Conservation (phyloP, 2,329 filamentous ascomycete species). For the Calonectria montana region DNA sequence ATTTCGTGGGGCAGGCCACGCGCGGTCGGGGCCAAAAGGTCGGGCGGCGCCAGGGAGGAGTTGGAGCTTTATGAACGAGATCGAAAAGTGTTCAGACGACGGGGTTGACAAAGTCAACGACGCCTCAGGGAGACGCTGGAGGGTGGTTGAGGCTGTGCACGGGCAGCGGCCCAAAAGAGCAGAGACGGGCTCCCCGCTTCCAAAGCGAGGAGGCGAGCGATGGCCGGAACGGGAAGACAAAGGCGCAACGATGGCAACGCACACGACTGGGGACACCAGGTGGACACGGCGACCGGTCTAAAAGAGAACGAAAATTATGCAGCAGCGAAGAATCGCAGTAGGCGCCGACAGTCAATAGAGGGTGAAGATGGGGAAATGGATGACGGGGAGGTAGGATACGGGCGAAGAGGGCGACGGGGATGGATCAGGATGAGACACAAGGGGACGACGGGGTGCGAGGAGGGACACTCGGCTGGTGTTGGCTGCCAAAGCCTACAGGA, state of each 20-base stretch:
- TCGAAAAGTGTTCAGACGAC: conserved; percentile 30
- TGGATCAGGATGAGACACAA: conserved; percentile 13
- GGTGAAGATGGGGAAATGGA: conserved; percentile 14
- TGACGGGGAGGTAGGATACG: conserved; percentile 16
- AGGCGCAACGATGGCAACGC: conserved; percentile 20
- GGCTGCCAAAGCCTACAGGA: background rate
- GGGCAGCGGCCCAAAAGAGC: conserved; percentile 41
- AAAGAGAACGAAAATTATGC: conserved; percentile 4
- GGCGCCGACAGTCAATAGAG: conserved; percentile 1
- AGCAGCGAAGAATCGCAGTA: conserved; percentile 1
- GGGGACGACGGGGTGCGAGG: conserved; percentile 8
- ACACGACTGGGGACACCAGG: conserved; percentile 17
- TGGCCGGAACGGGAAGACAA: conserved; percentile 42
- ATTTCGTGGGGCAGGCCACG: conserved; percentile 30
- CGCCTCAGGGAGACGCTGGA: conserved; percentile 30
- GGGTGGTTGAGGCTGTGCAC: conserved; percentile 47
- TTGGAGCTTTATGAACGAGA: conserved; percentile 25
- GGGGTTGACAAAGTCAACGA: conserved; percentile 42
- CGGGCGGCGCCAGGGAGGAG: conserved; percentile 24
- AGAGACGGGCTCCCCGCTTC: conserved; percentile 46
- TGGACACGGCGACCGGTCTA: conserved; percentile 1
- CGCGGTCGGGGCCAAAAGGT: conserved; percentile 30
- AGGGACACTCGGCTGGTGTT: conserved; percentile 1
- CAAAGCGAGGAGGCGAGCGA: conserved; percentile 37
- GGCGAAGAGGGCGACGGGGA: conserved; percentile 12